Evolutionary conservation across 495 filamentous ascomycete genomes (phyloP).

Genomic region (Penicillium lagena): DNA sequence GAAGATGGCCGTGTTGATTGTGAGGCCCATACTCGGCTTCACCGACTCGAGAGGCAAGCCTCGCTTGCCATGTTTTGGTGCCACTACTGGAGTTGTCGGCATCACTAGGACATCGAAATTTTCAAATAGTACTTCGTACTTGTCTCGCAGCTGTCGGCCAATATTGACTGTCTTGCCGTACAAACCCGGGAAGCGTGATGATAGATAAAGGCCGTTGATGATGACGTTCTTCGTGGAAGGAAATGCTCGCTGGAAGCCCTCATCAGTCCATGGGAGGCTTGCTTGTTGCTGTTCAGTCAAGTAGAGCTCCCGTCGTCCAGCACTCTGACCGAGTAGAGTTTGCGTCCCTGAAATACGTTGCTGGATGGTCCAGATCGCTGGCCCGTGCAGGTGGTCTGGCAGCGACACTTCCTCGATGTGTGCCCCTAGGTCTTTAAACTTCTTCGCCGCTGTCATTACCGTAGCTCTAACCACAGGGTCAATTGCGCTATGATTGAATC

Average conservation of each 20-base stretch:
- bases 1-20: slow-evolving; percentile 50
- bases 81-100: slow-evolving; percentile 39
- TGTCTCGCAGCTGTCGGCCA: slow-evolving; percentile 33
- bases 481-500: slow-evolving; percentile 35
- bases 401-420: slow-evolving; percentile 45
- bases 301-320: slow-evolving; percentile 31
- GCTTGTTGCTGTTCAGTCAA: slow-evolving; percentile 31
- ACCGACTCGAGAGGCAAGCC: slow-evolving; percentile 34
- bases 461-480: slow-evolving; percentile 33
- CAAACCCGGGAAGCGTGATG: slow-evolving; percentile 28
- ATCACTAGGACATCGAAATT: slow-evolving; percentile 42
- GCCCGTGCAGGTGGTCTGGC: slow-evolving; percentile 41
- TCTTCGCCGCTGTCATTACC: slow-evolving; percentile 38
- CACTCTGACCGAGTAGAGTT: slow-evolving; percentile 30
- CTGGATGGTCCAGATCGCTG: slow-evolving; percentile 46
- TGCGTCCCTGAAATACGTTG: slow-evolving; percentile 36
- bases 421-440: slow-evolving; percentile 44
- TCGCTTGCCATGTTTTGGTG: slow-evolving; percentile 28
- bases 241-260: slow-evolving; percentile 27
- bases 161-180: slow-evolving; percentile 38
- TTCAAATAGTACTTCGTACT: slow-evolving; percentile 35
- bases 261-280: slow-evolving; percentile 25
- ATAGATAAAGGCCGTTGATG: slow-evolving; percentile 35
- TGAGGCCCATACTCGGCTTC: slow-evolving; percentile 35
- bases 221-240: slow-evolving; percentile 38